These are phyloP conservation scores for Talaromyces sp. DNA, from an alignment of 2,329 filamentous ascomycete genomes.

Conservation along the genomic window DNA sequence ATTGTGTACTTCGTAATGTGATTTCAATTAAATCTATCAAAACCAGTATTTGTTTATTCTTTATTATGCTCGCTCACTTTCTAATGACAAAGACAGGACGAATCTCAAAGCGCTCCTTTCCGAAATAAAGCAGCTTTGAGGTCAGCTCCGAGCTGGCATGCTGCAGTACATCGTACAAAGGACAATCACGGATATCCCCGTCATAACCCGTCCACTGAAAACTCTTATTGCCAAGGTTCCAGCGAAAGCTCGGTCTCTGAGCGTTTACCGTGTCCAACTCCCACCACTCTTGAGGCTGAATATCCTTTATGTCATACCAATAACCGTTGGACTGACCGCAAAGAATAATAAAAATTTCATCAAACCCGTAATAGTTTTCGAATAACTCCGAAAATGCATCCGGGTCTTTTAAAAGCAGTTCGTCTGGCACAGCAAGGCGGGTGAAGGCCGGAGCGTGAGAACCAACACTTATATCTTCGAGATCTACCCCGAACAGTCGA, in stretches of 20 bases:
- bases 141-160: not conserved
- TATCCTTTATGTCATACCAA: constrained; percentile 3
- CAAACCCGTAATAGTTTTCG: not conserved
- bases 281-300: constrained; percentile 2
- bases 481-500: not conserved
- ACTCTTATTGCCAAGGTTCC: not conserved
- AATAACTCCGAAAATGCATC: not conserved
- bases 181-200: not conserved
- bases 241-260: not conserved
- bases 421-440: constrained; percentile 4
- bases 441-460: not conserved
- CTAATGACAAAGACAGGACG: constrained; percentile 1
- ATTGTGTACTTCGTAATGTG: not conserved
- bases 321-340: not conserved
- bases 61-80: not conserved
- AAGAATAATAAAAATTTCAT: constrained; percentile 3
- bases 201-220: not conserved
- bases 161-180: not conserved
- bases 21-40: not conserved
- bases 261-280: not conserved
- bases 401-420: constrained; percentile 1
- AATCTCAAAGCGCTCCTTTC: not conserved
- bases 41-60: not conserved
- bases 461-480: constrained; percentile 1
- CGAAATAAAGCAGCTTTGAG: not conserved